Conservation (phyloP, 768 basidiomycete genomes). For the Lepiota subincarnata region DNA sequence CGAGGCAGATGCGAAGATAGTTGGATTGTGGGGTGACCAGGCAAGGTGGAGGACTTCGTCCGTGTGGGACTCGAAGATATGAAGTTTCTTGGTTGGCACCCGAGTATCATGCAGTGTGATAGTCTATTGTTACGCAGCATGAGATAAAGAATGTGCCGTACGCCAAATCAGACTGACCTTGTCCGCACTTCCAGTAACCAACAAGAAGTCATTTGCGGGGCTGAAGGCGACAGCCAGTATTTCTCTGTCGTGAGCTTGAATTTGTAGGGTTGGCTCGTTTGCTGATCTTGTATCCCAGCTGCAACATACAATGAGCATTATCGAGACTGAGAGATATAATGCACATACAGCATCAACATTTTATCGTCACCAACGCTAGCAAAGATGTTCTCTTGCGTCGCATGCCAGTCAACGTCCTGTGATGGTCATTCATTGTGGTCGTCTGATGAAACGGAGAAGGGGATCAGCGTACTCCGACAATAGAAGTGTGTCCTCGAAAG, state of each 20-base stretch:
- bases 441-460: neutral
- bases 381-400: slow-evolving; percentile 75
- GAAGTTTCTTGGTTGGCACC: slow-evolving; percentile 66
- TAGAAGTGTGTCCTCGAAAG: slow-evolving; percentile 85
- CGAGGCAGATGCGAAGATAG: slow-evolving; percentile 92
- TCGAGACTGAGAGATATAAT: neutral
- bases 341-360: slow-evolving; percentile 82
- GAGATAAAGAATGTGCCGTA: neutral
- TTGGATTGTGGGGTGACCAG: slow-evolving; percentile 93
- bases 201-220: slow-evolving; percentile 70
- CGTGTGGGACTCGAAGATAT: slow-evolving; percentile 88
- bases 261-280: slow-evolving; percentile 59
- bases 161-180: slow-evolving; percentile 47
- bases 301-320: neutral
- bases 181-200: slow-evolving; percentile 92
- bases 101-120: slow-evolving; percentile 86
- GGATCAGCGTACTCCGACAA: slow-evolving; percentile 73
- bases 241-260: slow-evolving; percentile 88
- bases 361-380: slow-evolving; percentile 97
- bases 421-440: neutral
- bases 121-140: slow-evolving; percentile 47
- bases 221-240: slow-evolving; percentile 91
- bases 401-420: slow-evolving; percentile 97
- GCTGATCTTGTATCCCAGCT: slow-evolving; percentile 93
- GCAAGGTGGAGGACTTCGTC: slow-evolving; percentile 92